Evolutionary conservation across 148 eudicot species (phyloP).

Genomic region (Salicornia ramosissima): DNA sequence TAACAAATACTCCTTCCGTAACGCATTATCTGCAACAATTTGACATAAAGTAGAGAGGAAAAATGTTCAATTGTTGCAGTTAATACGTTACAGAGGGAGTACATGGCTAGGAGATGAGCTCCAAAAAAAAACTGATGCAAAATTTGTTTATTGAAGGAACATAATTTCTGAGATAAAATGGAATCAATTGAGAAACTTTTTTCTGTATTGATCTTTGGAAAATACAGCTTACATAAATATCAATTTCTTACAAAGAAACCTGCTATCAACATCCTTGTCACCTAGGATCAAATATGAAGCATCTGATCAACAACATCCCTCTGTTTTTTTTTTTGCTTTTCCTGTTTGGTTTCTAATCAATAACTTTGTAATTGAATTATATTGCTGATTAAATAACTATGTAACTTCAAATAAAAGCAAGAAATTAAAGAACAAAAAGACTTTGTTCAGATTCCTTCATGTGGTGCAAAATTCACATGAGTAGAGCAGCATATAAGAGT

Average conservation of each 20-base stretch:
- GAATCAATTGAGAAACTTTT: slow-evolving; percentile 4
- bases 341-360: too few species aligned
- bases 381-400: slow-evolving; percentile 19
- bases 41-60: too few species aligned
- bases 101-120: too few species aligned
- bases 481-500: slow-evolving; percentile 39
- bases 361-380: slow-evolving; percentile 4
- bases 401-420: background rate
- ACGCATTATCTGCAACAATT: too few species aligned
- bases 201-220: slow-evolving; percentile 15
- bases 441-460: slow-evolving; percentile 25
- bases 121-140: too few species aligned
- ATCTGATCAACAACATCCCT: background rate
- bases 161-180: too few species aligned
- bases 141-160: too few species aligned
- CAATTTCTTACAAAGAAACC: slow-evolving; percentile 18
- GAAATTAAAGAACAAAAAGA: slow-evolving; percentile 29
- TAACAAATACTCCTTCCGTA: too few species aligned
- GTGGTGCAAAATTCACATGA: slow-evolving; percentile 29
- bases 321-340: slow-evolving; percentile 7
- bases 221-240: slow-evolving; percentile 19
- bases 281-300: slow-evolving; percentile 5
- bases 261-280: slow-evolving; percentile 15
- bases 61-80: too few species aligned
- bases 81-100: too few species aligned